Conservation (phyloP, 306 rosid species). For the Fagus sylvatica region DNA sequence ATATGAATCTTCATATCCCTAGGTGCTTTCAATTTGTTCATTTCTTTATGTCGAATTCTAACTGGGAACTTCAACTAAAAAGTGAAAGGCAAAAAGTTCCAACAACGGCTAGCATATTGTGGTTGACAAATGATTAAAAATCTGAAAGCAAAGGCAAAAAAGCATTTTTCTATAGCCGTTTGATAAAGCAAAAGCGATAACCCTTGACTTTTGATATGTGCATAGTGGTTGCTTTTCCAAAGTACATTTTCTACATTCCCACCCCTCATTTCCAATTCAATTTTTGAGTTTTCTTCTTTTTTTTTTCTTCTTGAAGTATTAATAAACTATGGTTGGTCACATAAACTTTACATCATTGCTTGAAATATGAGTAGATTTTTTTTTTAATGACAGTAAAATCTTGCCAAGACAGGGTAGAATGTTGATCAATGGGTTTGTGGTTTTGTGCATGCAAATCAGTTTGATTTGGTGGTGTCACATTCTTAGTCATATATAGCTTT, state of each 20-base stretch:
- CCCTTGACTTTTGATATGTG: neutral
- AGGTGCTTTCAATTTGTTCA: neutral
- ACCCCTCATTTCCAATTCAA: conserved; percentile 30
- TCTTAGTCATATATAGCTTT: no score
- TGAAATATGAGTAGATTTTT: no score
- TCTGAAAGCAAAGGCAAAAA: neutral
- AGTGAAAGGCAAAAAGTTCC: neutral
- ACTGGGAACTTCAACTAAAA: conserved; percentile 3
- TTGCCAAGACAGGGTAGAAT: no score
- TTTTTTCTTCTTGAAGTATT: no score
- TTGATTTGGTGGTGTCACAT: no score
- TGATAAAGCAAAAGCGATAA: conserved; percentile 17
- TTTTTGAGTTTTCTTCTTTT: neutral
- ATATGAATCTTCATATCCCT: neutral
- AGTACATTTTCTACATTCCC: neutral
- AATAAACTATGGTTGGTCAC: no score
- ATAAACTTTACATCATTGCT: no score
- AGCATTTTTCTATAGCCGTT: conserved; percentile 35
- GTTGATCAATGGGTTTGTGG: no score
- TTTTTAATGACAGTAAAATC: no score
- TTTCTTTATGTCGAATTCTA: neutral
- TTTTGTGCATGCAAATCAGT: no score
- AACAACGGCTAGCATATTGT: neutral
- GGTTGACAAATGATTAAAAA: neutral
- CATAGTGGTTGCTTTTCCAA: conserved; percentile 7